Conservation (phyloP, 2,329 filamentous ascomycete genomes). For the Penicillium sp. region DNA sequence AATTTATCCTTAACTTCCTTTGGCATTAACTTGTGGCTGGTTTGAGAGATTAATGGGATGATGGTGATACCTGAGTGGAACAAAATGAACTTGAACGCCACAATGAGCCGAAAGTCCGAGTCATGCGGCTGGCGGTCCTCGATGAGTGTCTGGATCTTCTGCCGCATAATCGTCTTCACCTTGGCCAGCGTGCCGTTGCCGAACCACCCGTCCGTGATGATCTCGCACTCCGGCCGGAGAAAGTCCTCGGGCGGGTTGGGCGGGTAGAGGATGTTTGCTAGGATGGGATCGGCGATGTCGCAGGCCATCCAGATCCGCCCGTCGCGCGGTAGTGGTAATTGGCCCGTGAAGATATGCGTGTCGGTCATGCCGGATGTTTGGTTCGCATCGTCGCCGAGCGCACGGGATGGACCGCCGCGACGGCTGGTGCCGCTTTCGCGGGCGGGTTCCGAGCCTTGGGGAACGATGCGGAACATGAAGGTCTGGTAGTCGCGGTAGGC, state of each 20-base stretch:
- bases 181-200: constrained; percentile 86
- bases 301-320: constrained; percentile 94
- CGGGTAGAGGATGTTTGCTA: constrained; percentile 65
- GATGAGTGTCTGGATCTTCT: constrained; percentile 64
- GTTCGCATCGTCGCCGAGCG: constrained; percentile 13
- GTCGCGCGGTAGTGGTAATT: constrained; percentile 67
- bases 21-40: no score
- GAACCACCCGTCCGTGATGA: constrained; percentile 76
- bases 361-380: constrained; percentile 5
- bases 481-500: constrained; percentile 84
- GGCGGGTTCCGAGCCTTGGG: constrained; percentile 34
- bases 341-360: constrained; percentile 79
- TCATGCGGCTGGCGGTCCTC: constrained; percentile 37
- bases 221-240: constrained; percentile 61
- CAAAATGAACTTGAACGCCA: no score
- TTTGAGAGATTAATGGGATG: no score
- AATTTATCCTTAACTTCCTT: no score
- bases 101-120: constrained; percentile 37
- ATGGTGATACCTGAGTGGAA: no score
- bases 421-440: constrained; percentile 35
- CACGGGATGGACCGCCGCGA: constrained; percentile 30
- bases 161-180: constrained; percentile 15
- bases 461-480: constrained; percentile 74
- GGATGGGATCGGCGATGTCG: constrained; percentile 80
- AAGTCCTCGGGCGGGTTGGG: constrained; percentile 53